These are phyloP conservation scores for Spathaspora gorwiae DNA, from an alignment of 805 yeast species.

Conservation along the genomic window DNA sequence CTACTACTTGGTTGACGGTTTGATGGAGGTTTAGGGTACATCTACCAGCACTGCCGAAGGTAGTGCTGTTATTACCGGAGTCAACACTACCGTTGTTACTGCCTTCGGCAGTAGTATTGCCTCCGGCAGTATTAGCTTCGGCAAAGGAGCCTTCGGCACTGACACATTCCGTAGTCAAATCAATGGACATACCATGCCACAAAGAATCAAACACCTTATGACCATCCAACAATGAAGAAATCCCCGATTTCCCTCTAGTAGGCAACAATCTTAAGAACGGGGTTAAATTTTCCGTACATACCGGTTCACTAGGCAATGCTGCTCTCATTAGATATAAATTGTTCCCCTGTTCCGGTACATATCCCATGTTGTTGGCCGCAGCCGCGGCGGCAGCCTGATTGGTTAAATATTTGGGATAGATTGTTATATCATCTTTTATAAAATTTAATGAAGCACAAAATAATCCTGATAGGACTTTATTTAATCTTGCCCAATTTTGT, in stretches of 20 bases:
- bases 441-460: constrained; percentile 94
- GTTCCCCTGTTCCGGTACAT: constrained; percentile 24
- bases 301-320: constrained; percentile 89
- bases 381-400: constrained; percentile 21
- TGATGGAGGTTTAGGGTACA: constrained; percentile 60
- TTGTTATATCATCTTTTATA: constrained; percentile 74
- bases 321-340: constrained; percentile 64
- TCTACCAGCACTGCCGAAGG: neutral
- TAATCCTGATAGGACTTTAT: constrained; percentile 78
- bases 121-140: neutral
- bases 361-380: neutral
- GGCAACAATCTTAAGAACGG: constrained; percentile 89
- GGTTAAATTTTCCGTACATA: constrained; percentile 94
- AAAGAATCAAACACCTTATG: constrained; percentile 84
- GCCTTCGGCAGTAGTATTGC: too few species aligned
- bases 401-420: constrained; percentile 49
- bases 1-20: constrained; percentile 65
- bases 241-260: constrained; percentile 86
- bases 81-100: too few species aligned
- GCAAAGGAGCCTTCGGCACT: constrained; percentile 14
- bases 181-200: constrained; percentile 94
- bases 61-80: too few species aligned
- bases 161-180: constrained; percentile 56
- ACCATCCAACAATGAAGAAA: constrained; percentile 82
- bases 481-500: constrained; percentile 63